Evolutionary conservation across 2,329 filamentous ascomycete genomes (phyloP), one percentile per base, ranked within the genome.

Genomic region (Microcyclospora pomicola): DNA sequence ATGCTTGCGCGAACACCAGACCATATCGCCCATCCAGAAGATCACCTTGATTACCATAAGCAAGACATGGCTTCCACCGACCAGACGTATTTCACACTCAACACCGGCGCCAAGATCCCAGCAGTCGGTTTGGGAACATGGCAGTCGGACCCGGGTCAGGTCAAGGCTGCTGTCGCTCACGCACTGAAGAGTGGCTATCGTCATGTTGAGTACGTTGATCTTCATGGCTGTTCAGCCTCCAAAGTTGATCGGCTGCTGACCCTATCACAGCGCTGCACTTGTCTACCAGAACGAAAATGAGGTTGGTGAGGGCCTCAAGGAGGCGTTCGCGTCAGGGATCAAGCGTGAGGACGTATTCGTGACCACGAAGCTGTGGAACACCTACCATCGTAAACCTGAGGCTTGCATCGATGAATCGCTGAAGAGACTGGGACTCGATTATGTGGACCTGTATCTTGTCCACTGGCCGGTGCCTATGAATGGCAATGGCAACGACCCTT

Each of bases 331-430:
- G 31, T 64, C 74, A 5, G 82, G 82, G 15, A 67, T 73, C 14
- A 81, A 79, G 69, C 73, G 84, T 43, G 73, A 81, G 57, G 82
- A 92, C 41, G 63, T 92, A 44, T 92, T 91, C 63, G 74, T 92
- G 42, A 82, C 83, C 38, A 84, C 78, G 52, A 92, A 93, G 70
- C 72, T 87, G 29, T 92, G 84, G 82, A 80, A 77, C 53, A 84
- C 81, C 36, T 87, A 82, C 65, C 78, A 80, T 59, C 74, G 73
- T 24, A 69, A 77, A 6, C 76, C 76, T 5, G 77, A 81, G 60
- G 65, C 80, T 51, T 76, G 72, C 28, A 68, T 91, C 28, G 74
- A 84, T 47, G 77, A 79, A 68, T 82, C 77, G 52, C 66, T 91
- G 56, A 73, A 78, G 62, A 70, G 72, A 42, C 65, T 92, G 28